Conservation (phyloP, 495 filamentous ascomycete genomes). For the Podospora tetraspora region DNA sequence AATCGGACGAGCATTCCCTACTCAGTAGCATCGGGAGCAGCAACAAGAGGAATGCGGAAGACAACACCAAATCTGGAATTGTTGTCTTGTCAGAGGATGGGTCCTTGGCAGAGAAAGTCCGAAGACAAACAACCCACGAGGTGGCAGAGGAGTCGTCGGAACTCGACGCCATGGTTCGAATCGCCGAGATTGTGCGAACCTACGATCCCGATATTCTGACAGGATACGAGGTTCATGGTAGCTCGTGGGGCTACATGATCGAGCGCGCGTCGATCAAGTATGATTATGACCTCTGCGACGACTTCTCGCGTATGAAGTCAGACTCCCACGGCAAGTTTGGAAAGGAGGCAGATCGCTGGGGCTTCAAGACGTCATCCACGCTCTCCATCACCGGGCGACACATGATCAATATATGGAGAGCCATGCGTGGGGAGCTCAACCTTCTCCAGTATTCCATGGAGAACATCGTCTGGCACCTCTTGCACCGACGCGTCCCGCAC, state of each 20-base stretch:
- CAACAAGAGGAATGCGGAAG: conserved; percentile 34
- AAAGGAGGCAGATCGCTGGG: conserved; percentile 84
- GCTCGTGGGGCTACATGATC: conserved; percentile 92
- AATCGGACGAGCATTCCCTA: conserved; percentile 56
- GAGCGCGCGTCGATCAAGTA: conserved; percentile 82
- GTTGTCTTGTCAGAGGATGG: conserved; percentile 57
- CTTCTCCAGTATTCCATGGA: conserved; percentile 94
- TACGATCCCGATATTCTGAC: conserved; percentile 91
- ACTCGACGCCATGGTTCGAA: conserved; percentile 71
- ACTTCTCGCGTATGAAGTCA: conserved; percentile 81
- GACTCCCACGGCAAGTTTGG: conserved; percentile 76
- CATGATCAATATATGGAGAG: conserved; percentile 95
- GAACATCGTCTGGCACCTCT: conserved; percentile 88
- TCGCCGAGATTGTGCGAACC: conserved; percentile 79
- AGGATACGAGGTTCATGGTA: conserved; percentile 90
- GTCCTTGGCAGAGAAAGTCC: conserved; percentile 45
- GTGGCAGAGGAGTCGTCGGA: conserved; percentile 73
- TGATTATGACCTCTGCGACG: conserved; percentile 83
- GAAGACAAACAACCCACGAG: conserved; percentile 47
- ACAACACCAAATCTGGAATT: conserved; percentile 51
- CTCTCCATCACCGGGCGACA: conserved; percentile 87
- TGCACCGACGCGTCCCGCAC: conserved; percentile 88
- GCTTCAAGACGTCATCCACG: conserved; percentile 82
- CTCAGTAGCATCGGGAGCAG: conserved; percentile 24
- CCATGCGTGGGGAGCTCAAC: conserved; percentile 86